Base-by-base conservation (phyloP, 352 stramenopile species). In the Pythium coloratum region DNA sequence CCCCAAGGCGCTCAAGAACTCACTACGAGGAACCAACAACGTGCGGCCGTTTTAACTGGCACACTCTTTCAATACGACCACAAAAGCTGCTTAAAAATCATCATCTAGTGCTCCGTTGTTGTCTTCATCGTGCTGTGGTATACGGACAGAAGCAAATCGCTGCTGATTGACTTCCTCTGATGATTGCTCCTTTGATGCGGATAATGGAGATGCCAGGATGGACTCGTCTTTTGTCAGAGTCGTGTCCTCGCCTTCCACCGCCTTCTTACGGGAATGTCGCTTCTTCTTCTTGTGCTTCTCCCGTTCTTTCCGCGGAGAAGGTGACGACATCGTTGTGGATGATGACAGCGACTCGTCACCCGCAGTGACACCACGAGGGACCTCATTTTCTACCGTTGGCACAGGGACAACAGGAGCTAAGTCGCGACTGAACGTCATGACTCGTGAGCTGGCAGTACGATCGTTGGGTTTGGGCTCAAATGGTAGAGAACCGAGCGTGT, bases 1-100 rank as follows among this genome's bases (percentile, higher is more conserved):
- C 78, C 89, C 96, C 1, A 97, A 92, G 67, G 86, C 92, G 58
- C 88, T 99, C 63, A 97, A 98, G 76, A 96, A 95, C 49, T 84
- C 80, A 40, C 77, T 99, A n/a, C 88, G 92, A 7, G 95, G 94
- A 18, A 97, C 94, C 30, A 82, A 73, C 56, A 88, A 84, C 65
- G 89, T 98, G 56, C 84, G 84, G 18, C 85, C 84, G 36, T 95
- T 95, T 67, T 95, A 40, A 73, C 32, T 20, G 14, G 16, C 20
- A 18, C 32, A 16, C 38, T 57, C 34, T 24, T 47, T 55, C 30
- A 59, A 18, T 46, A 47, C n/a, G 40, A 51, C 55, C 33, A 50
- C 38, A 51, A 46, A 34, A 16, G 20, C 26, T 44, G 42, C 57
- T 14, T 71, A 73, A 63, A 73, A 73, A 44, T 73, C 61, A 24